Conservation (phyloP, 2,329 filamentous ascomycete genomes). For the Cadophora sp. region DNA sequence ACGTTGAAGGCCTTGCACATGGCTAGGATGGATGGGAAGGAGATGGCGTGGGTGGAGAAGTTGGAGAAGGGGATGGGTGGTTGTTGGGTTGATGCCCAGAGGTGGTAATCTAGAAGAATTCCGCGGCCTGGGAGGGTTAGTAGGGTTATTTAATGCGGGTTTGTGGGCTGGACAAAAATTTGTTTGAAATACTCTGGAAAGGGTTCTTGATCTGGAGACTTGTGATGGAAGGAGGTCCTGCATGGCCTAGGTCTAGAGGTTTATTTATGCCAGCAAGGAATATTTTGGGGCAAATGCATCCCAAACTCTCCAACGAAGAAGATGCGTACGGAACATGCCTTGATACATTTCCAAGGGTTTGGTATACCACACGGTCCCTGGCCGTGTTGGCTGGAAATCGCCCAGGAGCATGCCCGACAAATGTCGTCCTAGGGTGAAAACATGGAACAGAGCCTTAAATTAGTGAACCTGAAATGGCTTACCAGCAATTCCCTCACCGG, state of each 20-base stretch:
- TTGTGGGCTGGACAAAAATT: background rate
- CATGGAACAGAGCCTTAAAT: background rate
- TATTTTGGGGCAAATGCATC: no score
- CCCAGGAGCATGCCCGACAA: background rate
- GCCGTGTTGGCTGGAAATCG: background rate
- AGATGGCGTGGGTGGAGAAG: conserved; percentile 51
- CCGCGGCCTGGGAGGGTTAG: conserved; percentile 51
- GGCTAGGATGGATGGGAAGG: conserved; percentile 46
- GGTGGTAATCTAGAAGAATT: conserved; percentile 57
- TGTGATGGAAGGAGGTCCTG: no score
- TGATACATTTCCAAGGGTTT: no score
- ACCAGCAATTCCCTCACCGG: conserved; percentile 54
- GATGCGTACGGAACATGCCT: no score
- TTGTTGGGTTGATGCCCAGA: conserved; percentile 47
- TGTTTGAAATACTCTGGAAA: background rate
- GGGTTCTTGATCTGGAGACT: background rate
- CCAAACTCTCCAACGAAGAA: no score
- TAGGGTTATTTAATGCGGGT: background rate
- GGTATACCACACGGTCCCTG: no score
- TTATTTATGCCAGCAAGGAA: no score
- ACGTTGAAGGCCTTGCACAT: conserved; percentile 52
- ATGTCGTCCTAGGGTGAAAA: no score
- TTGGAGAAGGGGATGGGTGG: conserved; percentile 48
- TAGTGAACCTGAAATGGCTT: conserved; percentile 11
- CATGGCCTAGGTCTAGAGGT: no score